Percentiles rank a stretch among this genome's conserved stretches.
Conservation (phyloP, 441 rosid genomes). For the Gossypium schwendimanii region DNA sequence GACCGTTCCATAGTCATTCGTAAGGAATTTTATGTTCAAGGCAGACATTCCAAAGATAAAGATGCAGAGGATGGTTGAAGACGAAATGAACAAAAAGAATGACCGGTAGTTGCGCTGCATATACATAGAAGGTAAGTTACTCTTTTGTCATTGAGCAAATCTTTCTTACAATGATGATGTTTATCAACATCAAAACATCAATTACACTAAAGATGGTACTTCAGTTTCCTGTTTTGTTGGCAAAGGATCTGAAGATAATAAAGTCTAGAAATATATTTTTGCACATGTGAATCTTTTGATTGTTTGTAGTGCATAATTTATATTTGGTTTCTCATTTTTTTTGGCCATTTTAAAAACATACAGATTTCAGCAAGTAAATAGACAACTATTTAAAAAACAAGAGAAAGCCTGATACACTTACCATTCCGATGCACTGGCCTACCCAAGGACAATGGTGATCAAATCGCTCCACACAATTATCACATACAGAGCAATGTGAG, state of each 20-base stretch:
- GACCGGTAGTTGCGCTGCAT: constrained; percentile 65
- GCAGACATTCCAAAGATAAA: constrained; percentile 51
- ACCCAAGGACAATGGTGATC: constrained; percentile 71
- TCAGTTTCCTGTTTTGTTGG: background rate
- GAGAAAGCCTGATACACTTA: constrained; percentile 15
- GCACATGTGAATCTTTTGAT: background rate
- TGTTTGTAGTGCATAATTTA: background rate
- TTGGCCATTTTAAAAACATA: background rate
- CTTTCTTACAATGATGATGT: background rate
- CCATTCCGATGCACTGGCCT: constrained; percentile 58
- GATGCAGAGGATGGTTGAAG: constrained; percentile 50
- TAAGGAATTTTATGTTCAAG: constrained; percentile 42
- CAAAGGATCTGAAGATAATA: background rate
- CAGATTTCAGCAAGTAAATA: background rate
- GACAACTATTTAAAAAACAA: background rate
- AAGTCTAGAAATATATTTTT: background rate
- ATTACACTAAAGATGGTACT: background rate
- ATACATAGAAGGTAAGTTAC: background rate
- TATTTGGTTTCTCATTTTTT: background rate
- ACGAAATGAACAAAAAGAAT: constrained; percentile 64
- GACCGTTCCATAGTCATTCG: constrained; percentile 30
- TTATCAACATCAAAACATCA: background rate
- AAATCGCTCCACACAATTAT: constrained; percentile 51
- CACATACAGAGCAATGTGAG: constrained; percentile 55
- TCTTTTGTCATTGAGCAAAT: background rate